Base-by-base conservation (phyloP, 768 basidiomycete species). In the Lentinula raphanica region DNA sequence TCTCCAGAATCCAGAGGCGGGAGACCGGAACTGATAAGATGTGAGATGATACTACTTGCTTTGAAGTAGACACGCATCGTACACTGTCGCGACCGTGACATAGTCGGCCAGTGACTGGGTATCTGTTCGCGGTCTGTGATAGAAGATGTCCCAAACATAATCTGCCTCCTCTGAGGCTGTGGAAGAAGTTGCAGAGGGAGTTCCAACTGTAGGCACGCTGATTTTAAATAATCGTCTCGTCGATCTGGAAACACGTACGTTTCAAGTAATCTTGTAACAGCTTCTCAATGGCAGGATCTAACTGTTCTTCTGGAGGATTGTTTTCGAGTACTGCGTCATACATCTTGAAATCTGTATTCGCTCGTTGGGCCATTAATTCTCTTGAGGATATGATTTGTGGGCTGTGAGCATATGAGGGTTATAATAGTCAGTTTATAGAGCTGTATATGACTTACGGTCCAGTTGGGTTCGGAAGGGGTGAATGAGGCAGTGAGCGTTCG, bases 61-160 rank as follows among this genome's bases (percentile, higher is more conserved):
- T 36, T 9, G 23, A n/a, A n/a, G n/a, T n/a, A n/a, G 1, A 59
- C 3, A 27, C 4, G 17, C 5, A 23, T 71, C 82, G 51, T 68
- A 92, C 89, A 88, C 65, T 0, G 83, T 90, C 19, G 79, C 90
- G 56, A 88, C 71, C 46, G 82, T 80, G 1, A 75, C 76, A 6
- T 74, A 76, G 19, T 80, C 31, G 76, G 56, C 81, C 82, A 50
- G 31, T n/a, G 31, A 5, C 79, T 87, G 84, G 17, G 76, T 76
- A 39, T 83, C 68, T 11, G 82, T 78, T 19, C 78, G 77, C 0
- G 86, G 85, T 23, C 84, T 77, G 61, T 87, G 87, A 63, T 90
- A 91, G 66, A 91, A 92, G 21, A 92, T 82, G 64, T 92, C 90
- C 83, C 86, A 92, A 23, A 92, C 90, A 62, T 89, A 92, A 63